Base-by-base conservation (phyloP, 2,329 filamentous ascomycete genomes). In the Ophiostoma montium region DNA sequence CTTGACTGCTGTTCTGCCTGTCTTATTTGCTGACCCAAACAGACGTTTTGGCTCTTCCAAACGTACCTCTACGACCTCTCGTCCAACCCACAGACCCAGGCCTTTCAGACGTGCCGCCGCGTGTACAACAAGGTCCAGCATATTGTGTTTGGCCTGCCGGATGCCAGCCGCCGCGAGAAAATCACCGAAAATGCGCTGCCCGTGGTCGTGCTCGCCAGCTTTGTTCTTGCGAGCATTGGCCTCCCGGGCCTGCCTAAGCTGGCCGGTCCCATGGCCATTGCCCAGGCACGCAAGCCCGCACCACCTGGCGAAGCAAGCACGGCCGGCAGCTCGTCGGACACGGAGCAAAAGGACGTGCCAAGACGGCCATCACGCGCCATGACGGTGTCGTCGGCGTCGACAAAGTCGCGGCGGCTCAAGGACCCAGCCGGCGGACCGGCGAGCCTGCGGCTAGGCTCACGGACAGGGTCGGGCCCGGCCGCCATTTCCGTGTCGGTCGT, bases 11-110 rank as follows among this genome's bases (percentile, higher is more conserved):
- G 12, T 12, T 21, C 27, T 18, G 16, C 18, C 21, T 21, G 12
- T 27, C 12, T 5, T 12, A 2, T 19, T 19, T 41, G 12, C 11
- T 31, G 27, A 18, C 43, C 35, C 21, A 18, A 19, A 47, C 60
- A 92, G 86, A 90, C 86, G 33, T 92, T 92, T 65, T 92, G 86
- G 86, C 75, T 92, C 47, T 88, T 92, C 65, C 86, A 92, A 67
- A 90, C 84, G 5, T 89, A 92, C 61, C 76, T 92, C 30, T 82
- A 86, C 69, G 86, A 92, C 62, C 77, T 92, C 54, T 76, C 84
- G 49, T 70, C 74, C 59, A 84, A 83, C 51, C 86, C 86, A 2
- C 82, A 84, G 61, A 82, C 83, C 53, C 77, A 81, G 58, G 75
- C 83, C 46, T 92, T 92, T 67, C 82, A 85, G 66, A 90, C 84